Evolutionary conservation across 169 alveolate species (phyloP).

Genomic region (Sarcocystis neurona): DNA sequence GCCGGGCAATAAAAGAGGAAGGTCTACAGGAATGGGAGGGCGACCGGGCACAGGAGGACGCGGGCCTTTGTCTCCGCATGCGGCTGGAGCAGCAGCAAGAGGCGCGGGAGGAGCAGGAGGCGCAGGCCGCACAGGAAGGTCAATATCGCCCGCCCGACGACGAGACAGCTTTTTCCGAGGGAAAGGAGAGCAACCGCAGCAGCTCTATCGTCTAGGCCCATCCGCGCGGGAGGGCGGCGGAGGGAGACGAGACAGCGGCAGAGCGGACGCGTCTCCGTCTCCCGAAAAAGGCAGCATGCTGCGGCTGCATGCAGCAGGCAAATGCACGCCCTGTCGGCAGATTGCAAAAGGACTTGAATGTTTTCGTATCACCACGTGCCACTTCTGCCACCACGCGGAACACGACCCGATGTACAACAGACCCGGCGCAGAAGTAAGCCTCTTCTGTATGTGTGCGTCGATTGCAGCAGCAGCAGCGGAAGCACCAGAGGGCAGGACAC

Average conservation of each 20-base stretch:
- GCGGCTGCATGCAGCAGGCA: slow-evolving; percentile 75
- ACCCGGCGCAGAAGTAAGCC: slow-evolving; percentile 47
- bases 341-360: slow-evolving; percentile 69
- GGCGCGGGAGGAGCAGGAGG: background rate
- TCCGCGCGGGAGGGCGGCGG: no score
- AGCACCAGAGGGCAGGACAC: background rate
- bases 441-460: background rate
- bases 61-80: background rate
- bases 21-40: background rate
- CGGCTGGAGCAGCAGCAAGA: background rate
- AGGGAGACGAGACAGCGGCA: no score
- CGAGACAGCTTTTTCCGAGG: no score
- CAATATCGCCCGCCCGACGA: no score
- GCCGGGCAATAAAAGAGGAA: background rate
- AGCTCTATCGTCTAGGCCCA: no score
- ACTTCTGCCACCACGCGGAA: slow-evolving; percentile 75
- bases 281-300: slow-evolving; percentile 69
- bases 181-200: no score
- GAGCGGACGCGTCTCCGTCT: no score
- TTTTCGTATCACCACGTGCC: slow-evolving; percentile 26
- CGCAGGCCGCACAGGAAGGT: no score
- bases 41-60: background rate
- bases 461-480: background rate
- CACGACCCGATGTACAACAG: slow-evolving; percentile 63
- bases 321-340: slow-evolving; percentile 68